phyloP scores from a whole-genome alignment of 805 yeast species.

The Metschnikowia lunata region DNA sequence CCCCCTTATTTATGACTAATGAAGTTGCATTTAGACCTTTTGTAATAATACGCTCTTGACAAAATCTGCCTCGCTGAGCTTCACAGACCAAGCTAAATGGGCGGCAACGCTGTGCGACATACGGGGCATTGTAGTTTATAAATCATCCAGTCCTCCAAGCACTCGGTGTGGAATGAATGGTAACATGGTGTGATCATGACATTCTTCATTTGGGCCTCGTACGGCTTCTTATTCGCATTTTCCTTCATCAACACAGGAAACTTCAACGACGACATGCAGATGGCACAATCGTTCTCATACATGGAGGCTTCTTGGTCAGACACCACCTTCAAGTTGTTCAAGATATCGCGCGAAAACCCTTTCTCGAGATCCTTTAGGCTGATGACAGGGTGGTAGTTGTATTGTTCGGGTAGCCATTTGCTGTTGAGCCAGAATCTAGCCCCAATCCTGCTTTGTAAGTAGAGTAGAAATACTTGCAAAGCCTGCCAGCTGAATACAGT shows the following conservation, averaged over 20 bases:
- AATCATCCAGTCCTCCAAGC: constrained; percentile 91
- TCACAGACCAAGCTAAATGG: constrained; percentile 33
- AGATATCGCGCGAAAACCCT: constrained; percentile 48
- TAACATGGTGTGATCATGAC: constrained; percentile 89
- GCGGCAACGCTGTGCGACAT: constrained; percentile 82
- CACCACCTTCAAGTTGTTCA: constrained; percentile 31
- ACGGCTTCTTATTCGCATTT: constrained; percentile 5
- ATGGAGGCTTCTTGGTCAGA: constrained; percentile 25
- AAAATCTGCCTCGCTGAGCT: too few species aligned
- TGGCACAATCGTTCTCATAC: constrained; percentile 72
- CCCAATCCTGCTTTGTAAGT: constrained; percentile 64
- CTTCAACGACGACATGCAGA: constrained; percentile 58
- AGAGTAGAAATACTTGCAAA: constrained; percentile 55
- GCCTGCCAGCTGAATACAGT: constrained; percentile 51
- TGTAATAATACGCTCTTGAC: too few species aligned
- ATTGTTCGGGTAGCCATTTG: constrained; percentile 70
- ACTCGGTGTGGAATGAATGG: constrained; percentile 85
- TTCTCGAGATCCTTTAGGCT: constrained; percentile 56
- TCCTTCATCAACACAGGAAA: constrained; percentile 12
- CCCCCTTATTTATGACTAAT: constrained; percentile 6
- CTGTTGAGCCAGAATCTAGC: constrained; percentile 82
- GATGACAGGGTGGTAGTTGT: constrained; percentile 74
- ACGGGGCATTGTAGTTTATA: constrained; percentile 92
- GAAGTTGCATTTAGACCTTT: neutral
- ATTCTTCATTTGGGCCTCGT: constrained; percentile 24